Evolutionary conservation across 257 asterid species (phyloP), one percentile per base, ranked within the genome.

Genomic region (Solanum ossicruentum): DNA sequence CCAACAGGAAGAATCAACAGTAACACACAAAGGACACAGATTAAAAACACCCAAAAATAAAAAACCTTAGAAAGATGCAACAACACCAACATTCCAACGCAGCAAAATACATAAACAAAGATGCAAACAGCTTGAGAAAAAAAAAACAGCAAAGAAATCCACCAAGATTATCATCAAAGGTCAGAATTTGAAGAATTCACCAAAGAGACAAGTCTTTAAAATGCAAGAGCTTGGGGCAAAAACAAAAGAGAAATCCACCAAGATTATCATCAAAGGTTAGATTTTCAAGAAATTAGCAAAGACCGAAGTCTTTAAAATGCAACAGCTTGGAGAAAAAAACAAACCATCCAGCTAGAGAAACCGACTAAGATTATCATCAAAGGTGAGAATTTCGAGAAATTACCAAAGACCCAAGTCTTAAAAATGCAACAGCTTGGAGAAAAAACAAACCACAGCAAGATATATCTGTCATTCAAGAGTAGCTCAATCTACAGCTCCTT

Each of bases 231-330:
- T 73, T 69, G 65, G 17, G 36, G 28, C 51, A 54, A 83, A 78
- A 87, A 66, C 2, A 49, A 87, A 43, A 60, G 84, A 87, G 80
- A 84, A 84, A 71, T 88, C 87, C 90, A 89, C 36, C 1, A 83
- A 66, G 63, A 89, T 83, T 81, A 66, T 84, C 87, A 47, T 36
- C 55, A 28, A 83, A 16, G 39, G 1, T 20, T 65, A 65, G 4
- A 84, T 52, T 70, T 71, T 88, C 90, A 89, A 75, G 86, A 84
- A 43, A 80, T 60, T n/a, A 83, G 84, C 61, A 82, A 89, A 85
- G 83, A 84, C 81, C 83, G 88, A 73, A 84, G 58, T 83, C 84
- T 71, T 89, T 66, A 66, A 88, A 86, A 86, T 84, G 86, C 89
- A 85, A 12, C 60, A 47, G 58, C 43, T 73, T 69, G 60, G 21